These are phyloP conservation scores for Maudiozyma serrabonitensis DNA, from an alignment of 805 yeast genomes.

Conservation along the genomic window DNA sequence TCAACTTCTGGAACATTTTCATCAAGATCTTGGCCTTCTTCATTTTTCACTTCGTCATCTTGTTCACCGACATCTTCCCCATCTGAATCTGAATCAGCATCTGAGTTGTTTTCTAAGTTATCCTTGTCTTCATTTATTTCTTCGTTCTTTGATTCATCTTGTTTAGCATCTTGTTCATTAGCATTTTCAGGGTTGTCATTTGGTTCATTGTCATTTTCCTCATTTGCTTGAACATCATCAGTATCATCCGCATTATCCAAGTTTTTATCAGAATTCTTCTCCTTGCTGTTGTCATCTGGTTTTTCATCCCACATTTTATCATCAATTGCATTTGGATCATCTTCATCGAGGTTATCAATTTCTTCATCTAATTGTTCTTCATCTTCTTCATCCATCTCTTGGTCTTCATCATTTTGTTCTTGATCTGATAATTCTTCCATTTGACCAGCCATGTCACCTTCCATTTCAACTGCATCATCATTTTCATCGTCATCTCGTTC, in stretches of 20 bases:
- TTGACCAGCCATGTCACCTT: conserved; percentile 96
- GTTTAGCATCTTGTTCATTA: conserved; percentile 30
- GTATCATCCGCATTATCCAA: conserved; percentile 47
- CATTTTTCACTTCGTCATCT: conserved; percentile 65
- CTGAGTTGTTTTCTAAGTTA: conserved; percentile 31
- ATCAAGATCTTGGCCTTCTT: conserved; percentile 61
- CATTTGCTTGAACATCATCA: conserved; percentile 32
- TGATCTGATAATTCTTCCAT: conserved; percentile 70
- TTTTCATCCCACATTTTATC: conserved; percentile 98
- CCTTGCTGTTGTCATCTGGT: conserved; percentile 63
- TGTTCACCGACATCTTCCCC: conserved; percentile 76
- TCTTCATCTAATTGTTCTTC: conserved; percentile 80
- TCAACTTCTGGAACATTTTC: conserved; percentile 74
- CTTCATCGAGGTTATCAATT: conserved; percentile 77
- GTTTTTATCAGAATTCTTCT: conserved; percentile 68
- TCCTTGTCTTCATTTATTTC: conserved; percentile 32
- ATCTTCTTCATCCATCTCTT: conserved; percentile 44
- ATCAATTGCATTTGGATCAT: conserved; percentile 90
- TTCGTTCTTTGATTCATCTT: conserved; percentile 31
- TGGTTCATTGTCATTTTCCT: conserved; percentile 28
- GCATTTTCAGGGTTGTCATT: conserved; percentile 27
- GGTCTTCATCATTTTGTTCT: conserved; percentile 48
- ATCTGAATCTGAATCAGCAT: conserved; percentile 34
- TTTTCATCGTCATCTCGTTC: conserved; percentile 42
- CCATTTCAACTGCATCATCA: conserved; percentile 86